phyloP scores from a whole-genome alignment of 371 early-diverging fungal species.

The Apophysomyces elegans region DNA sequence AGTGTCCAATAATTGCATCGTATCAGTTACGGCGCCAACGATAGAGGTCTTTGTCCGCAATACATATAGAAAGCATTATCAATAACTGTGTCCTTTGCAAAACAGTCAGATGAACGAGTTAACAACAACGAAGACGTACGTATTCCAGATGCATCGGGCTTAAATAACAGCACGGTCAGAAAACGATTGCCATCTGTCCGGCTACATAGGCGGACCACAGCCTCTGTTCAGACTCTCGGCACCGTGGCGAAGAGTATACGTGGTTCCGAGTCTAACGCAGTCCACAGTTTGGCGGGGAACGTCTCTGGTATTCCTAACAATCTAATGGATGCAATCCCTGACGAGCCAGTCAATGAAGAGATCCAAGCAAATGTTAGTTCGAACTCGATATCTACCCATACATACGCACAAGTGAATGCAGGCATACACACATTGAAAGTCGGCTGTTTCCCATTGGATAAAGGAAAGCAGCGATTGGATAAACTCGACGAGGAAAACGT shows the following conservation, averaged over 20 bases:
- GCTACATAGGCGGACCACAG: neutral
- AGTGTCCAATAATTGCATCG: neutral
- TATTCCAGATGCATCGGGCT: neutral
- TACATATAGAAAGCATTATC: too few relatives aligned
- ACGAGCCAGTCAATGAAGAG: too few relatives aligned
- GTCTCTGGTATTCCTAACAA: too few relatives aligned
- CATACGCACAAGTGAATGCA: neutral
- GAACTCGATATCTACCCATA: neutral
- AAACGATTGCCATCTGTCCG: neutral
- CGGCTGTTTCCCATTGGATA: neutral
- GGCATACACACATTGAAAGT: neutral
- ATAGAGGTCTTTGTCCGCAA: too few relatives aligned
- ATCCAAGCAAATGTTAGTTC: neutral
- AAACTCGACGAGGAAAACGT: neutral
- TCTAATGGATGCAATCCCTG: too few relatives aligned
- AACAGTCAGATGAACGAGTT: neutral
- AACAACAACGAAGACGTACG: too few relatives aligned
- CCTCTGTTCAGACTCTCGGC: neutral
- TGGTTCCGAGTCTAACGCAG: neutral
- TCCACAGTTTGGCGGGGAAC: too few relatives aligned
- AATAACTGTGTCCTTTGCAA: too few relatives aligned
- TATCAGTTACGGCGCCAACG: neutral
- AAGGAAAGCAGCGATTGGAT: neutral
- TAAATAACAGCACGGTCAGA: neutral
- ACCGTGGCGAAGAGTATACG: neutral